These are phyloP conservation scores for Triticum turgidum DNA, from an alignment of 176 grass and related monocot species.

Conservation along the genomic window DNA sequence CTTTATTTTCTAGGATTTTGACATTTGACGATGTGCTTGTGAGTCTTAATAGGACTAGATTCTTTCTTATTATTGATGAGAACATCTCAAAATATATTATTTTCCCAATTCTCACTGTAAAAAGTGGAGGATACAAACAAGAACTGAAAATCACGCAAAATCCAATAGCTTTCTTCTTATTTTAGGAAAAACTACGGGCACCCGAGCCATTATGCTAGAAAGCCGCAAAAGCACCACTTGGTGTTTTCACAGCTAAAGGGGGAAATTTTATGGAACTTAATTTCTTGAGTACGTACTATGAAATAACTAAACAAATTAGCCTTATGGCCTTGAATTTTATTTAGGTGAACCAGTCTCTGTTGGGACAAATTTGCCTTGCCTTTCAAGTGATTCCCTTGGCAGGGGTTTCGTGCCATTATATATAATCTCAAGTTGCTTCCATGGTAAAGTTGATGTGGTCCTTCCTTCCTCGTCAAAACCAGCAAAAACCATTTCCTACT, in stretches of 20 bases:
- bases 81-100: not conserved
- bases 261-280: not conserved
- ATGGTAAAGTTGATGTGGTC: not conserved
- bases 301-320: not conserved
- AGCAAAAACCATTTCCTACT: slow-evolving; percentile 15
- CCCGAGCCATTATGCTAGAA: not conserved
- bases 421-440: slow-evolving; percentile 21
- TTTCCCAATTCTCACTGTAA: not conserved
- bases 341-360: not conserved
- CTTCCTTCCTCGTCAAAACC: not conserved
- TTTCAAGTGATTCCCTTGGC: not conserved
- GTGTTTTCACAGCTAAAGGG: not conserved
- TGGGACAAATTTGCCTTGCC: not conserved
- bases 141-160: not conserved
- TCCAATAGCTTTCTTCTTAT: too few relatives aligned
- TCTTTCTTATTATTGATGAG: not conserved
- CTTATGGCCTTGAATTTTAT: not conserved
- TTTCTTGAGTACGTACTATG: not conserved
- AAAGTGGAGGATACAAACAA: not conserved
- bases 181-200: too few relatives aligned
- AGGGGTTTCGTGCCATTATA: not conserved
- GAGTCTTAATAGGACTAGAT: not conserved
- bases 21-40: not conserved
- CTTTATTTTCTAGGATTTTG: not conserved
- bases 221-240: not conserved